Base-by-base conservation (phyloP, 805 yeast genomes). In the Torulaspora microellipsoides region DNA sequence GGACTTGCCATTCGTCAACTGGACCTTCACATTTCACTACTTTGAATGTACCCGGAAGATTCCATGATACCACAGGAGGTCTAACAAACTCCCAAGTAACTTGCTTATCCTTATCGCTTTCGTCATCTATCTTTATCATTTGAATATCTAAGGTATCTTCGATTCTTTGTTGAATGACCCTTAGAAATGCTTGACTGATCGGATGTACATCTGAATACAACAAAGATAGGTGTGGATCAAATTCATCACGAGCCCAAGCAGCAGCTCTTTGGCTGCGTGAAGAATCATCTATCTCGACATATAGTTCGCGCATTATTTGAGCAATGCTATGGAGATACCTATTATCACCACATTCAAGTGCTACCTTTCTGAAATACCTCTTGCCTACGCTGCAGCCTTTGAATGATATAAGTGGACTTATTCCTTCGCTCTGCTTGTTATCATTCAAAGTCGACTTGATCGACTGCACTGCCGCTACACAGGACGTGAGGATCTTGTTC, bases 11-110 rank as follows among this genome's bases (percentile, higher is more conserved):
- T 43, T 80, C 76, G 36, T 70, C 75, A 5, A 80, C 80, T 4
- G 83, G 85, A 0, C 91, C 91, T 52, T 78, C 83, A 55, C 89
- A 82, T 14, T 70, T 69, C 6, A 85, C 86, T 41, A 85, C 71
- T 51, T 81, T 77, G 45, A 70, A 56, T 17, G 82, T 68, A 7
- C 83, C 81, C 2, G 87, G 85, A 7, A 82, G 78, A 36, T 72
- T 75, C 93, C 93, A 85, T 3, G 78, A 41, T 1, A 53, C 36
- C 3, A 43, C 29, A 10, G 62, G 54, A 8, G 33, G 38, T 4
- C 46, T 39, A 12, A 43, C 43, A 33, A 61, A 54, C 3, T 42
- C 37, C 62, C 64, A 63, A 15, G 47, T 37, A 10, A 36, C 31
- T 43, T 62, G 65, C 15, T 38, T 35, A 6, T 40, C 43, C 5